A percentile compares a stretch with the other conserved stretches of the same genome.
These are phyloP conservation scores for Pichia thaimueangensis DNA, from an alignment of 805 yeast genomes.

Conservation along the genomic window DNA sequence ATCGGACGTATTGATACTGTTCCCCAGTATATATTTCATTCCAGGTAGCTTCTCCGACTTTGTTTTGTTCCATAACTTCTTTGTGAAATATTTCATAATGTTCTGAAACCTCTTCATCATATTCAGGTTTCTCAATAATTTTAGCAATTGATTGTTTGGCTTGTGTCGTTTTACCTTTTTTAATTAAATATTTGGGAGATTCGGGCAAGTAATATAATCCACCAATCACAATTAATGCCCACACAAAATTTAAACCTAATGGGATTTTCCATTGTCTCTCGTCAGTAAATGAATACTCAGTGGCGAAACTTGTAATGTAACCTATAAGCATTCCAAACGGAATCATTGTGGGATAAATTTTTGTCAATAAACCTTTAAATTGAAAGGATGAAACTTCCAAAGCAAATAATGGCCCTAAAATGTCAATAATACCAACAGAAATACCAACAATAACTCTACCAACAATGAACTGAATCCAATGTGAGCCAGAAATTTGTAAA, in stretches of 20 bases:
- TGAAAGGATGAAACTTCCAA: slow-evolving; percentile 63
- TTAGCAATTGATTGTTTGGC: slow-evolving; percentile 49
- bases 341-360: slow-evolving; percentile 60
- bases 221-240: slow-evolving; percentile 41
- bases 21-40: slow-evolving; percentile 51
- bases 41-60: slow-evolving; percentile 63
- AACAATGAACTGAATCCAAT: slow-evolving; percentile 55
- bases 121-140: slow-evolving; percentile 47
- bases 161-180: slow-evolving; percentile 38
- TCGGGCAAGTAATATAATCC: slow-evolving; percentile 58
- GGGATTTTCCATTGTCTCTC: slow-evolving; percentile 62
- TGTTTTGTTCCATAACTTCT: slow-evolving; percentile 51
- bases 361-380: slow-evolving; percentile 61
- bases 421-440: slow-evolving; percentile 49
- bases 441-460: slow-evolving; percentile 53
- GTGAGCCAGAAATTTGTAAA: slow-evolving; percentile 48
- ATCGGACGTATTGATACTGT: slow-evolving; percentile 49
- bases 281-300: slow-evolving; percentile 39
- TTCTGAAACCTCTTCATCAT: slow-evolving; percentile 45
- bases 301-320: slow-evolving; percentile 57
- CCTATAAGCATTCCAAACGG: slow-evolving; percentile 66
- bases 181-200: slow-evolving; percentile 56
- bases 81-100: slow-evolving; percentile 49
- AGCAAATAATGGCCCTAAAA: slow-evolving; percentile 48
- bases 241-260: slow-evolving; percentile 38